phyloP scores from a whole-genome alignment of 768 basidiomycete species.

The Porphyrellus cyaneotinctus region DNA sequence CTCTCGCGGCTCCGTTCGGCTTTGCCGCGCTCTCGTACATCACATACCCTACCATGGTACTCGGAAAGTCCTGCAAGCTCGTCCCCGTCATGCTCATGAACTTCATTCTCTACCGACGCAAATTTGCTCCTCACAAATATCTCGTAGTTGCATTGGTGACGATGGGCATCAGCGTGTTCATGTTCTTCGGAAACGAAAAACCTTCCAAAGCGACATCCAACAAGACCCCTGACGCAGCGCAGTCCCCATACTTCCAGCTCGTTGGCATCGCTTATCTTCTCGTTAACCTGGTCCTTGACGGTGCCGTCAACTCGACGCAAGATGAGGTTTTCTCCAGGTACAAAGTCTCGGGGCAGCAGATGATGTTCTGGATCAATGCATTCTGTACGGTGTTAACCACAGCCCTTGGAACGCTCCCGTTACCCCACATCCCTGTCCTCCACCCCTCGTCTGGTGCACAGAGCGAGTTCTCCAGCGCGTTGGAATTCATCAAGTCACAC shows the following conservation, averaged over 20 bases:
- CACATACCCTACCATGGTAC: constrained; percentile 97
- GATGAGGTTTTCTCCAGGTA: constrained; percentile 89
- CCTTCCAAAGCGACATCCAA: constrained; percentile 36
- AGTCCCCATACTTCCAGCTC: constrained; percentile 50
- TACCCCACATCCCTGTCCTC: constrained; percentile 79
- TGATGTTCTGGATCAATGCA: constrained; percentile 98
- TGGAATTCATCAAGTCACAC: constrained; percentile 73
- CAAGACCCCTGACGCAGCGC: constrained; percentile 24
- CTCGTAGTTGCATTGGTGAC: constrained; percentile 93
- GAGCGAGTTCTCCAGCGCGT: constrained; percentile 62
- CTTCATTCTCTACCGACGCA: constrained; percentile 87
- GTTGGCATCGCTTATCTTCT: constrained; percentile 75
- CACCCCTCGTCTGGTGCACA: constrained; percentile 59
- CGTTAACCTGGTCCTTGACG: constrained; percentile 88
- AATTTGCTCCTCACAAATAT: constrained; percentile 93
- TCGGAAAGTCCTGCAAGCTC: constrained; percentile 98
- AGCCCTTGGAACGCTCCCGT: constrained; percentile 65
- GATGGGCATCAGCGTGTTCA: constrained; percentile 86
- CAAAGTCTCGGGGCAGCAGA: constrained; percentile 84
- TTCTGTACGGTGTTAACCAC: constrained; percentile 75
- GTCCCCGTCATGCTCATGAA: constrained; percentile 99
- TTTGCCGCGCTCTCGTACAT: constrained; percentile 94
- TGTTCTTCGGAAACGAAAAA: constrained; percentile 73
- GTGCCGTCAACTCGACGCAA: constrained; percentile 92
- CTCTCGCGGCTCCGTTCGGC: constrained; percentile 90